phyloP scores from a whole-genome alignment of 164 flowering plant species.

The Dillenia turbinata region DNA sequence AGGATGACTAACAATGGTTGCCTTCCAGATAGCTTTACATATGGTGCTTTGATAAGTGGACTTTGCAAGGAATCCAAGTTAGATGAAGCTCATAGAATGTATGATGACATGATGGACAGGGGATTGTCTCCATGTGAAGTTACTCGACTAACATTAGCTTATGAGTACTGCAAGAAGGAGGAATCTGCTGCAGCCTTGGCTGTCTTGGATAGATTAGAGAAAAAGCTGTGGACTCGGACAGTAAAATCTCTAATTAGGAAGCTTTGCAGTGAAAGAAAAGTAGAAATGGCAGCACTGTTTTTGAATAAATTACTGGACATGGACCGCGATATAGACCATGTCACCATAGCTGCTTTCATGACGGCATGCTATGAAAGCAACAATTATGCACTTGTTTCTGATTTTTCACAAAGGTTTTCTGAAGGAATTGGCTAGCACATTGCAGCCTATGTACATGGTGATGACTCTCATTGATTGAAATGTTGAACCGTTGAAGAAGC shows the following conservation, averaged over 20 bases:
- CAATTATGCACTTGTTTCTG: conserved; percentile 68
- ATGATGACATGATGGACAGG: conserved; percentile 66
- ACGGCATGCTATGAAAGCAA: conserved; percentile 66
- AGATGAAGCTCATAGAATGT: conserved; percentile 57
- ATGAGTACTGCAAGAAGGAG: conserved; percentile 71
- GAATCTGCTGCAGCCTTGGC: conserved; percentile 51
- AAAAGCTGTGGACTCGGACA: conserved; percentile 65
- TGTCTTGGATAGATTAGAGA: conserved; percentile 62
- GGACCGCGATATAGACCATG: conserved; percentile 42
- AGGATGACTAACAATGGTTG: conserved; percentile 61
- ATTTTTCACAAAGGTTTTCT: conserved; percentile 47
- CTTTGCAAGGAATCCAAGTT: conserved; percentile 75
- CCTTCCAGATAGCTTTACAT: conserved; percentile 65
- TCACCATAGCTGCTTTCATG: conserved; percentile 61
- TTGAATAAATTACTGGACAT: conserved; percentile 60
- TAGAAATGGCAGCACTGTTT: conserved; percentile 65
- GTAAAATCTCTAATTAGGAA: conserved; percentile 70
- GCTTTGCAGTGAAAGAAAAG: conserved; percentile 73
- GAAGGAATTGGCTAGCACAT: conserved; percentile 31
- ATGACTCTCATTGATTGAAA: no score
- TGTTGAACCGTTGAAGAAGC: no score
- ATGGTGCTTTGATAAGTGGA: conserved; percentile 88
- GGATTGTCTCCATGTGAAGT: conserved; percentile 89
- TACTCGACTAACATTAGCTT: conserved; percentile 73
- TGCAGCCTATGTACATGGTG: no score